Conservation (phyloP, 148 eudicot genomes). For the Vaccinium corymbosum region DNA sequence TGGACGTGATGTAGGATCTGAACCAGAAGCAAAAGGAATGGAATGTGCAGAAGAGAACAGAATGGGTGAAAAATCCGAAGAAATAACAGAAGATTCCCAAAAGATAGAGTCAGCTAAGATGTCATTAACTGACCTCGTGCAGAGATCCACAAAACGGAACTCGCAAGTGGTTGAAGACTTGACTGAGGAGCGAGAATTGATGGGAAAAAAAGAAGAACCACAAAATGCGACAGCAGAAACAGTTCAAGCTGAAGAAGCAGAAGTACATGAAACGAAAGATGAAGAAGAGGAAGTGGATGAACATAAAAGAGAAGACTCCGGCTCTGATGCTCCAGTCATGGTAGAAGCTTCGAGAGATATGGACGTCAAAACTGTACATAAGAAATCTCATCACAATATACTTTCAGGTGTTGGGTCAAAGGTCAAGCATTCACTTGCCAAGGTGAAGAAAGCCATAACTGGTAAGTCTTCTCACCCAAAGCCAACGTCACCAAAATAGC, state of each 20-base stretch:
- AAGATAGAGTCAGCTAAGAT: slow-evolving; percentile 18
- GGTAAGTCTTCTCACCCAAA: slow-evolving; percentile 55
- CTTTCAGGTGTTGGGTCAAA: slow-evolving; percentile 71
- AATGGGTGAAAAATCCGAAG: slow-evolving; percentile 6
- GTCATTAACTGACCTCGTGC: slow-evolving; percentile 24
- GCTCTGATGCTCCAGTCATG: slow-evolving; percentile 2
- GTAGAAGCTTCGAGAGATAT: slow-evolving; percentile 5
- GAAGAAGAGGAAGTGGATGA: slow-evolving; percentile 37
- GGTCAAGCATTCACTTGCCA: slow-evolving; percentile 70
- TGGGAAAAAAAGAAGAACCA: slow-evolving; percentile 15
- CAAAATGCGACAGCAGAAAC: slow-evolving; percentile 20
- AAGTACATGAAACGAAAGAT: slow-evolving; percentile 27
- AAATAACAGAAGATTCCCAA: slow-evolving; percentile 15
- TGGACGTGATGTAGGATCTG: slow-evolving; percentile 12
- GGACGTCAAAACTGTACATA: slow-evolving; percentile 38
- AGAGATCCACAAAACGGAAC: slow-evolving; percentile 18
- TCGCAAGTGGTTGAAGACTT: slow-evolving; percentile 13
- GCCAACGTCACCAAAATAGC: slow-evolving; percentile 41
- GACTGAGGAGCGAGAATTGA: slow-evolving; percentile 14
- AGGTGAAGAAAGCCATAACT: slow-evolving; percentile 69
- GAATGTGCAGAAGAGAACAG: slow-evolving; percentile 20
- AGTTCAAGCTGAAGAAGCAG: slow-evolving; percentile 20
- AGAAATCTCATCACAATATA: slow-evolving; percentile 53
- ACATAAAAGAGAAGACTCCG: slow-evolving; percentile 35
- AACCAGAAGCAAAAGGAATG: slow-evolving; percentile 14